Base-by-base conservation (phyloP, 192 early-diverging fungal species). In the Lobosporangium transversale region DNA sequence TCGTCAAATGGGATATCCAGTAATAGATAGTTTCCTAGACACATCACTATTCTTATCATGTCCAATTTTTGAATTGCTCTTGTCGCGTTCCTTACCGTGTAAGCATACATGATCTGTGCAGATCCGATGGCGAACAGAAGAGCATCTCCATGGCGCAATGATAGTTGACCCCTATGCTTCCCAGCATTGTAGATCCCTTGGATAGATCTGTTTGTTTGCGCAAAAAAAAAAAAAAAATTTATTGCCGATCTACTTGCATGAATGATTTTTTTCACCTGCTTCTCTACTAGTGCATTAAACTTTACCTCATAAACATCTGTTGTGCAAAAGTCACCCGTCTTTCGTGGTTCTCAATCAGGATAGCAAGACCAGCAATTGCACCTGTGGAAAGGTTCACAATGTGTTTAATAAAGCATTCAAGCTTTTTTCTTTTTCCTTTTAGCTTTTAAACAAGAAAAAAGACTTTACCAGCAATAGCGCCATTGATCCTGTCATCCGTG, bases 291-390 rank as follows among this genome's bases (percentile, higher is more conserved):
- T n/a, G n/a, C n/a, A 49, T 18, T 29, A 31, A 47, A 61, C 51
- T 68, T n/a, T 73, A 85, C 87, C 87, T 67, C 26, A 88, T 83
- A 51, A 88, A 79, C 69, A 88, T 55, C 59, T 88, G 87, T 53
- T 88, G 87, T 27, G 87, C 82, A 59, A 88, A 85, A 21, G 81
- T 68, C 35, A 85, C 76, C 51, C 87, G 45, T 62, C 87, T 51
- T 30, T 88, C 85, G 27, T 62, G 66, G 32, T 79, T 85, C 67
- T 88, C 87, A 44, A 81, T 79, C 14, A 88, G 12, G 27, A 88
- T 60, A 12, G 80, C 68, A 6, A 86, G 47, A 20, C 85, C 85
- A 56, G 87, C 87, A 58, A 86, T 69, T 5, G 82, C 74, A 24
- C 82, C 82, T 83, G 20, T 43, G 20, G 44, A 43, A 1, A 53